These are phyloP conservation scores for Cutaneotrichosporon mucoides DNA, from an alignment of 1,284 basidiomycete species.

Conservation along the genomic window DNA sequence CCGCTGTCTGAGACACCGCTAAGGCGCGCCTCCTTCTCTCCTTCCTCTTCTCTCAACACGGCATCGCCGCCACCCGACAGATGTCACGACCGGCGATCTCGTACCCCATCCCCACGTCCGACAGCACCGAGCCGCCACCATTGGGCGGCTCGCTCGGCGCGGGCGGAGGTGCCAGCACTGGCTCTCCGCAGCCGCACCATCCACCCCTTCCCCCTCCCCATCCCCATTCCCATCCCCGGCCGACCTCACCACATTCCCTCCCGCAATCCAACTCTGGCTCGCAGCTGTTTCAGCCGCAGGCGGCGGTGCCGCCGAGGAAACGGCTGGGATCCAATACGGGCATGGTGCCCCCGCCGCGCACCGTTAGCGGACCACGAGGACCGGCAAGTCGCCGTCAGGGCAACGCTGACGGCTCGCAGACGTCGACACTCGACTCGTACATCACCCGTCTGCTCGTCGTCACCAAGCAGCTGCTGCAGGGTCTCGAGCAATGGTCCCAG, in stretches of 20 bases:
- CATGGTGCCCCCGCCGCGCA: too few species aligned
- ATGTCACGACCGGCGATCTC: slow-evolving; percentile 24
- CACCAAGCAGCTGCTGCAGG: slow-evolving; percentile 89
- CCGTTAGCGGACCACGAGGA: not conserved
- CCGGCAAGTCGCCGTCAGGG: not conserved
- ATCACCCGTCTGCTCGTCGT: slow-evolving; percentile 91
- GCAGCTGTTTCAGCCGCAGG: not conserved
- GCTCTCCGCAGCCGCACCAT: too few species aligned
- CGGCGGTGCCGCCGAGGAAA: too few species aligned
- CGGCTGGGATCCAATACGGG: too few species aligned
- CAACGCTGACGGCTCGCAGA: slow-evolving; percentile 12
- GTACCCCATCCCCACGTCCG: slow-evolving; percentile 15
- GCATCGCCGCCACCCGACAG: not conserved
- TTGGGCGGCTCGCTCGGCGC: too few species aligned
- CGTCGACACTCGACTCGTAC: slow-evolving; percentile 62
- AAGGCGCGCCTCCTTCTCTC: not conserved
- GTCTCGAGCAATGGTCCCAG: slow-evolving; percentile 83
- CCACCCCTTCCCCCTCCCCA: too few species aligned
- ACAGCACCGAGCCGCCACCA: slow-evolving; percentile 1
- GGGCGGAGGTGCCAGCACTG: too few species aligned
- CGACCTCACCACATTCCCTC: not conserved
- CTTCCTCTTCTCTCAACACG: not conserved
- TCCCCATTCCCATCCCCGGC: too few species aligned
- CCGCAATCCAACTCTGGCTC: not conserved
- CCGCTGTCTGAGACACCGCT: not conserved